phyloP scores from a whole-genome alignment of 140 eudicot genomes.

The Flaveria floridana region DNA sequence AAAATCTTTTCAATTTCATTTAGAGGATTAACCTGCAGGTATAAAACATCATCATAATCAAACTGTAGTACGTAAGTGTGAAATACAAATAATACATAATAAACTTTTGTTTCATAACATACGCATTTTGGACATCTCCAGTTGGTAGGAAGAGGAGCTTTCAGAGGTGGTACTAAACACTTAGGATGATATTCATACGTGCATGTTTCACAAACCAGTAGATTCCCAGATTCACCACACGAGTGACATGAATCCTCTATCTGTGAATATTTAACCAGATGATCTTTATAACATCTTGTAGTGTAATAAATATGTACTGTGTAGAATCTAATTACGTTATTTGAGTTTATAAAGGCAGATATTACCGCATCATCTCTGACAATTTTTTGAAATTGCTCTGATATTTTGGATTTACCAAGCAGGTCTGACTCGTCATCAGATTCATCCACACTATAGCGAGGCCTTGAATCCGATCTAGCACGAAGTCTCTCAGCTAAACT shows the following conservation, averaged over 20 bases:
- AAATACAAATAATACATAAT: background rate
- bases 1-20: constrained; percentile 86
- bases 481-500: constrained; percentile 99
- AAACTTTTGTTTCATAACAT: constrained; percentile 34
- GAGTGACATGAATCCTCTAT: constrained; percentile 72
- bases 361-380: constrained; percentile 76
- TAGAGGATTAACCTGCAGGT: constrained; percentile 71
- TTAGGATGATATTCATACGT: constrained; percentile 86
- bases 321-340: constrained; percentile 1
- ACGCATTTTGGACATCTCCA: constrained; percentile 99
- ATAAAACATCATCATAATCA: constrained; percentile 17
- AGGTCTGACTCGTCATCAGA: constrained; percentile 84
- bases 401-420: constrained; percentile 43
- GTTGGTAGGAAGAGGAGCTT: constrained; percentile 62
- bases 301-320: background rate
- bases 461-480: constrained; percentile 82
- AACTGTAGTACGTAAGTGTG: background rate
- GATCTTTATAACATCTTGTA: background rate
- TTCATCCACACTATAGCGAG: constrained; percentile 68
- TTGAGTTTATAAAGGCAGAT: background rate
- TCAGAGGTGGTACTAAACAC: constrained; percentile 78
- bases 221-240: constrained; percentile 67
- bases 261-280: constrained; percentile 34
- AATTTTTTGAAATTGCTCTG: constrained; percentile 53
- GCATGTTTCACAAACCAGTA: constrained; percentile 77